A percentile compares a stretch with the other conserved stretches of the same genome.
Conservation (phyloP, 2,329 filamentous ascomycete genomes). For the Parastagonospora nodorum region DNA sequence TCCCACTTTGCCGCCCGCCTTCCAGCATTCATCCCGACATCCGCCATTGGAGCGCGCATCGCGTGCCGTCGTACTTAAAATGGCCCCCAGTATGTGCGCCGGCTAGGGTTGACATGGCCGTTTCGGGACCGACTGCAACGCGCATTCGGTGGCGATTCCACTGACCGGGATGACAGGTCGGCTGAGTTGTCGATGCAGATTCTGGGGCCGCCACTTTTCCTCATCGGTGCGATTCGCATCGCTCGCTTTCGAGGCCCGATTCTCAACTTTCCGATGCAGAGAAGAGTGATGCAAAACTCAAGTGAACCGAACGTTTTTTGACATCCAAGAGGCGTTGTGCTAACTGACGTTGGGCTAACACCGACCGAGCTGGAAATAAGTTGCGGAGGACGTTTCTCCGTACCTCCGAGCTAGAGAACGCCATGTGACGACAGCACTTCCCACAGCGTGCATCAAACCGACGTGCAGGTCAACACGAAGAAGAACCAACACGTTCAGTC, state of each 20-base stretch:
- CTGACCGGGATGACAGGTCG: constrained; percentile 1
- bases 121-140: constrained; percentile 3
- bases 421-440: constrained; percentile 11
- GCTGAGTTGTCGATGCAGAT: constrained; percentile 1
- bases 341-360: constrained; percentile 15
- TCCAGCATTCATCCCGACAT: not conserved
- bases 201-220: not conserved
- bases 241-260: not conserved
- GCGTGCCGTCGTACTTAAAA: not conserved
- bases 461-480: not conserved
- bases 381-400: constrained; percentile 13
- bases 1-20: constrained; percentile 3
- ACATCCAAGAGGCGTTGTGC: constrained; percentile 9
- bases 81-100: constrained; percentile 3
- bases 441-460: not conserved
- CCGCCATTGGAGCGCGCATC: constrained; percentile 5
- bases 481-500: not conserved
- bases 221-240: not conserved
- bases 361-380: constrained; percentile 1
- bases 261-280: not conserved
- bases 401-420: not conserved
- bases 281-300: not conserved
- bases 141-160: not conserved
- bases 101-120: constrained; percentile 11
- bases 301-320: not conserved